Conservation (phyloP, 75 land plant species). For the Larix kaempferi region DNA sequence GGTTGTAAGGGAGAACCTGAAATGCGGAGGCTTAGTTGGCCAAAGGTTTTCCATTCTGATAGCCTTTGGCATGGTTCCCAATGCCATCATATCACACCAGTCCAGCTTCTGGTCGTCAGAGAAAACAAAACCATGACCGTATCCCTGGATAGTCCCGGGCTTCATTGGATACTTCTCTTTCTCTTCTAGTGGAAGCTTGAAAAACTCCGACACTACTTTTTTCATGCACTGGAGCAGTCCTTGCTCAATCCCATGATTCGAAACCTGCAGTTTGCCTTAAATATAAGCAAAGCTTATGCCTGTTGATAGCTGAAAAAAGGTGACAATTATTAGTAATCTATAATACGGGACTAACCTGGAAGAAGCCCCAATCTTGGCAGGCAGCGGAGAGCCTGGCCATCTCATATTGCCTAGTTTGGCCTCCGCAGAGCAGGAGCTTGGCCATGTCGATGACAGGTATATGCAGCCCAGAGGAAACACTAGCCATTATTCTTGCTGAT, state of each 20-base stretch:
- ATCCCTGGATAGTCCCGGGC: conserved; percentile 59
- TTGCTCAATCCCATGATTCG: conserved; percentile 53
- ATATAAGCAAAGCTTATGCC: too few species aligned
- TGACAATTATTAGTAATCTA: background rate
- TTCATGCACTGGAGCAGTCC: conserved; percentile 34
- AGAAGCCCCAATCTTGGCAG: conserved; percentile 31
- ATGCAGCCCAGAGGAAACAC: background rate
- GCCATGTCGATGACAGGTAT: conserved; percentile 52
- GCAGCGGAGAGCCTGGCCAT: conserved; percentile 29
- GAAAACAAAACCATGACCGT: conserved; percentile 64
- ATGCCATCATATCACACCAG: conserved; percentile 75
- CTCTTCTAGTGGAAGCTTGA: conserved; percentile 55
- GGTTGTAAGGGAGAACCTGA: conserved; percentile 24
- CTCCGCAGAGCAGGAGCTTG: conserved; percentile 10
- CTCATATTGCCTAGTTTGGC: conserved; percentile 16
- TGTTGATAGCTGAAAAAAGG: too few species aligned
- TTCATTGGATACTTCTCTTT: conserved; percentile 61
- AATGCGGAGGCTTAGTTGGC: conserved; percentile 29
- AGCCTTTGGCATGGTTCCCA: conserved; percentile 35
- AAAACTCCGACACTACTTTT: conserved; percentile 43
- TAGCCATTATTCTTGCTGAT: background rate
- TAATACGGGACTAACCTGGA: conserved; percentile 11
- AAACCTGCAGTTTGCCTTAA: conserved; percentile 18
- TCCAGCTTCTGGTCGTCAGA: conserved; percentile 68
- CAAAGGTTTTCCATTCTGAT: conserved; percentile 45